Base-by-base conservation (phyloP, 495 filamentous ascomycete species). In the Podospora bellae-mahoneyi region DNA sequence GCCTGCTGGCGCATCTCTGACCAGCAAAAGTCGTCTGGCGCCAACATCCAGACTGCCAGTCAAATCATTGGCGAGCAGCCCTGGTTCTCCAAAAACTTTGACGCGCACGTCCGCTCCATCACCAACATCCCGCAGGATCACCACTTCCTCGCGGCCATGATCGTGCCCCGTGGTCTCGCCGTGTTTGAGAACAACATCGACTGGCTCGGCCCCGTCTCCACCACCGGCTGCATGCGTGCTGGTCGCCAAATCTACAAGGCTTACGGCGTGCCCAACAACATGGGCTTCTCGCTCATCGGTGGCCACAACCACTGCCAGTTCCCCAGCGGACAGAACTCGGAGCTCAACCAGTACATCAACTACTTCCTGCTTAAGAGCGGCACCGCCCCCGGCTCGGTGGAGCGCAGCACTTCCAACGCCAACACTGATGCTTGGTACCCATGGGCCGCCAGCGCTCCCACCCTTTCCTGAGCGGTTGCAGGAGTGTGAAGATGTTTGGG, bases 1-100 rank as follows among this genome's bases (percentile, higher is more conserved):
- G 83, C 84, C 20, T 85, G 81, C 77, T 86, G 83, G 83, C 80
- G 84, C 66, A 81, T 86, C 68, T 81, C 78, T 16, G 84, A 85
- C 72, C 65, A 64, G 28, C 72, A 84, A 68, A 78, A 83, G 55
- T 64, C 68, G 70, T 61, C 71, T n/a, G 83, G 83, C n/a, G 76
- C 78, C 74, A 85, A 84, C 76, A 84, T 86, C 78, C 84, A 85
- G 78, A 86, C 82, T 2, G 82, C 82, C 10, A 62, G 66, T 56
- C 74, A 85, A 73, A 84, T 86, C 72, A 72, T 86, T 4, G 71
- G 75, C 23, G 84, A 86, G 78, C 83, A 86, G 73, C 79, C 79
- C 1, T 86, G 84, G 83, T 84, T 85, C 75, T 80, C 78, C 66
- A 68, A 74, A 56, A 70, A 72, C 62, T 82, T 86, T 59, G 74